A percentile compares a stretch with the other conserved stretches of the same genome.
These are phyloP conservation scores for Coemansia sp. DNA, from an alignment of 192 early-diverging fungal genomes.

Conservation along the genomic window DNA sequence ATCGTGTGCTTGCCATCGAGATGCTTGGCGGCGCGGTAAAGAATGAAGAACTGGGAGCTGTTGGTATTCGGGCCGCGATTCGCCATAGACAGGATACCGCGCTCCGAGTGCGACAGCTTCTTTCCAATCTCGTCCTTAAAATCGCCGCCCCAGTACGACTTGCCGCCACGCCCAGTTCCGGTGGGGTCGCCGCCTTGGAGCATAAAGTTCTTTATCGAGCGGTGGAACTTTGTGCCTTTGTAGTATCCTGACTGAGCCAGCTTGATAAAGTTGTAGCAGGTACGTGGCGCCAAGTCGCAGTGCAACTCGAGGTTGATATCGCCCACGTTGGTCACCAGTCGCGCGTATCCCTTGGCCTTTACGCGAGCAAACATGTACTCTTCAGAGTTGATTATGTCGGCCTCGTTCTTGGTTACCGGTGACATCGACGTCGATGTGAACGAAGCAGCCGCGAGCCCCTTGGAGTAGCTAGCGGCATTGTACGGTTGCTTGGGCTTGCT, in stretches of 20 bases:
- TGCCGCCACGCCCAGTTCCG: constrained; percentile 89
- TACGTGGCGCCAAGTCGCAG: constrained; percentile 69
- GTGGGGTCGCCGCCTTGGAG: constrained; percentile 98
- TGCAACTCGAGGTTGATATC: constrained; percentile 34
- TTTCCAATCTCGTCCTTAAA: constrained; percentile 75
- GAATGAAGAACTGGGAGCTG: constrained; percentile 68
- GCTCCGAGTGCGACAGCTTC: constrained; percentile 73
- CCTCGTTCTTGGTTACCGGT: constrained; percentile 71
- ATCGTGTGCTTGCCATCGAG: constrained; percentile 90
- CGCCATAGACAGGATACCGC: constrained; percentile 94
- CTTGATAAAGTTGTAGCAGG: constrained; percentile 94
- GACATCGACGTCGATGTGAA: constrained; percentile 88
- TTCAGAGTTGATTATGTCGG: constrained; percentile 73
- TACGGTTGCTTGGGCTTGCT: constrained; percentile 64
- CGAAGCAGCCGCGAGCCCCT: constrained; percentile 73
- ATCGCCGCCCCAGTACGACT: constrained; percentile 64
- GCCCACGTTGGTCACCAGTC: constrained; percentile 75
- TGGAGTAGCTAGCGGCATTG: constrained; percentile 83
- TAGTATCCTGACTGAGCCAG: constrained; percentile 77
- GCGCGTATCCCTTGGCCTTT: constrained; percentile 78
- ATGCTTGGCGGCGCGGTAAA: constrained; percentile 67
- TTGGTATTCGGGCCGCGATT: constrained; percentile 95
- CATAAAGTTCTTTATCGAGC: constrained; percentile 93
- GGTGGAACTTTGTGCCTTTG: constrained; percentile 81
- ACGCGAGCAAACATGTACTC: constrained; percentile 90